phyloP scores from a whole-genome alignment of 371 early-diverging fungal species.

The Rhizopus arrhizus region DNA sequence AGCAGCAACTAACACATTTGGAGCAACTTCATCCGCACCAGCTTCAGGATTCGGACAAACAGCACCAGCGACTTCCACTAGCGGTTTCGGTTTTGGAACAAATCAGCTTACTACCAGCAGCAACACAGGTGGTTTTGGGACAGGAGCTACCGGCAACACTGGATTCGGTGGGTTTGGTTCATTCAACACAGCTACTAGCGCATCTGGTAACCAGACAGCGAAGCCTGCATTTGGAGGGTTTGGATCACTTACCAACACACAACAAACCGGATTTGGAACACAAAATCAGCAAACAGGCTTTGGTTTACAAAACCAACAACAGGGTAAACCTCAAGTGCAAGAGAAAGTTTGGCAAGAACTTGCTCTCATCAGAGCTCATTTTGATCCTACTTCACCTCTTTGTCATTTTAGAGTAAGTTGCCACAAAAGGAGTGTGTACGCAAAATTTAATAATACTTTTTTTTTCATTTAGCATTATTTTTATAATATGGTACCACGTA shows the following conservation, averaged over 20 bases:
- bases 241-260: slow-evolving; percentile 11
- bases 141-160: slow-evolving; percentile 6
- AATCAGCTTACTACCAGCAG: slow-evolving; percentile 4
- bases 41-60: slow-evolving; percentile 16
- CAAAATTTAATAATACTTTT: background rate
- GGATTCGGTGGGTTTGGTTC: slow-evolving; percentile 20
- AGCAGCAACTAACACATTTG: slow-evolving; percentile 9
- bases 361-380: slow-evolving; percentile 65
- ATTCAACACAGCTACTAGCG: slow-evolving; percentile 13
- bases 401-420: slow-evolving; percentile 75
- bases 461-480: slow-evolving; percentile 70
- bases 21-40: slow-evolving; percentile 5
- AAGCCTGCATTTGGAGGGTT: slow-evolving; percentile 25
- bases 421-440: background rate
- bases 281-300: slow-evolving; percentile 15
- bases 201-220: slow-evolving; percentile 3
- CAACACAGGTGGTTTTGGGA: slow-evolving; percentile 11
- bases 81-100: slow-evolving; percentile 12
- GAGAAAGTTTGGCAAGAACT: slow-evolving; percentile 40
- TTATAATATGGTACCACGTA: slow-evolving; percentile 86
- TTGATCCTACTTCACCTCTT: slow-evolving; percentile 77
- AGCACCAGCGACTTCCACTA: slow-evolving; percentile 10
- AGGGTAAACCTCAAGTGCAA: slow-evolving; percentile 18
- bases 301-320: slow-evolving; percentile 28
- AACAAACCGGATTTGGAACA: slow-evolving; percentile 26